Evolutionary conservation across 305 asterid genomes (phyloP).

Genomic region (Fraxinus sp.): DNA sequence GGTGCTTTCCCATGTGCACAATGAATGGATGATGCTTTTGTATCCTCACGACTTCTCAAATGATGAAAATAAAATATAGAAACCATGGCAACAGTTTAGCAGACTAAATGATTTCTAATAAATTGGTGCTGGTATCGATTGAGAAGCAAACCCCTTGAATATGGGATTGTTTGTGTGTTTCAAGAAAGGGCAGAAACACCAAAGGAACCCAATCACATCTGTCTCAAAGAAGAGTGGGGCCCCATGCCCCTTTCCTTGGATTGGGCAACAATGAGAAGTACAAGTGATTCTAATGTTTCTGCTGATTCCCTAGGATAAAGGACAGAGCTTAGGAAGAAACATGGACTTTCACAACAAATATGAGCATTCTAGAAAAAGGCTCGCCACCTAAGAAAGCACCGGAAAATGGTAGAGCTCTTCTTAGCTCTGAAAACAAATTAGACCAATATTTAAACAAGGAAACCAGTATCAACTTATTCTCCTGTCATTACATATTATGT

Average conservation of each 20-base stretch:
- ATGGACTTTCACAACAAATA: neutral
- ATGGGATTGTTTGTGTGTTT: neutral
- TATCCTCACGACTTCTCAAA: neutral
- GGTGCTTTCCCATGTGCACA: neutral
- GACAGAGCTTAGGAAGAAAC: neutral
- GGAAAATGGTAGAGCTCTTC: neutral
- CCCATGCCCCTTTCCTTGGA: neutral
- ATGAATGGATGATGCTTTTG: neutral
- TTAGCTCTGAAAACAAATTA: neutral
- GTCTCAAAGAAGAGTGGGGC: neutral
- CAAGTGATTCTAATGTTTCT: neutral
- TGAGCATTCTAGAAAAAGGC: neutral
- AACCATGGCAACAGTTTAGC: neutral
- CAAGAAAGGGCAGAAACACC: neutral
- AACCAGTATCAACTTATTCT: neutral
- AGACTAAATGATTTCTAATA: neutral
- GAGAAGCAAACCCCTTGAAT: neutral
- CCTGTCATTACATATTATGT: neutral
- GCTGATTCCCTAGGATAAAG: neutral
- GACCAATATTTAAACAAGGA: neutral
- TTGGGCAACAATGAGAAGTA: neutral
- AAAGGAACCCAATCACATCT: neutral
- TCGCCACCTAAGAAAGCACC: neutral
- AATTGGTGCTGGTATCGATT: neutral
- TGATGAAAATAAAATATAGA: neutral